Conservation (phyloP, 2,329 filamentous ascomycete species). For the Neonectria magnoliae region DNA sequence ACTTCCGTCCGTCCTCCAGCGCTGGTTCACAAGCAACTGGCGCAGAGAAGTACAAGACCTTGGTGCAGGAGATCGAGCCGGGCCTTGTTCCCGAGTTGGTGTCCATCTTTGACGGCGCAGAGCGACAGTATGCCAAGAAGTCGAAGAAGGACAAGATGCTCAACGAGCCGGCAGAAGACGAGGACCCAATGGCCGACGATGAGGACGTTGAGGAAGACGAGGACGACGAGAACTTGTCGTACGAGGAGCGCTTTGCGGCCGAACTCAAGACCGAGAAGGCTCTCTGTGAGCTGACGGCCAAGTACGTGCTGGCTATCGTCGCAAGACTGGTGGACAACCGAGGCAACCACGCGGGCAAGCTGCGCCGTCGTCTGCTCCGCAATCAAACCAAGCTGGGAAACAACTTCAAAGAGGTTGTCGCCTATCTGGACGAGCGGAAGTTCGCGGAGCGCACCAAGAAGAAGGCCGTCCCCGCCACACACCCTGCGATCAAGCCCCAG, state of each 20-base stretch:
- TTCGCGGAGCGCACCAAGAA: slow-evolving; percentile 57
- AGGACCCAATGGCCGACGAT: slow-evolving; percentile 75
- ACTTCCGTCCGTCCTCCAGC: slow-evolving; percentile 44
- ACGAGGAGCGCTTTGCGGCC: slow-evolving; percentile 68
- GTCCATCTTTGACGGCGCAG: slow-evolving; percentile 79
- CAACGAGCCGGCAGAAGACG: slow-evolving; percentile 74
- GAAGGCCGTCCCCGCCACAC: slow-evolving; percentile 45
- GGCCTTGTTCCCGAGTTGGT: slow-evolving; percentile 74
- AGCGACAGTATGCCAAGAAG: slow-evolving; percentile 81
- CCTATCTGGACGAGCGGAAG: slow-evolving; percentile 79
- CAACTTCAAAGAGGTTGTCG: slow-evolving; percentile 87
- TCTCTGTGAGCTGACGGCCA: slow-evolving; percentile 85
- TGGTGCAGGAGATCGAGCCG: slow-evolving; percentile 75
- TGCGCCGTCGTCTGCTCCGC: slow-evolving; percentile 77
- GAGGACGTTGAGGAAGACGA: slow-evolving; percentile 64
- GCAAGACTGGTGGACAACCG: slow-evolving; percentile 77
- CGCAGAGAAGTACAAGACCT: slow-evolving; percentile 48
- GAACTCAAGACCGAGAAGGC: slow-evolving; percentile 84
- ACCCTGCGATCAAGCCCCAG: slow-evolving; percentile 42
- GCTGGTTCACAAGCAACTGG: slow-evolving; percentile 35
- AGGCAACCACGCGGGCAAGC: slow-evolving; percentile 67
- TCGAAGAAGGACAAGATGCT: slow-evolving; percentile 65
- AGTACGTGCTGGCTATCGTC: slow-evolving; percentile 82
- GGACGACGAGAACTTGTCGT: slow-evolving; percentile 62
- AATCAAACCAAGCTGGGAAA: slow-evolving; percentile 84